Base-by-base conservation (phyloP, 345 rosid genomes). In the Dovyalis caffra region DNA sequence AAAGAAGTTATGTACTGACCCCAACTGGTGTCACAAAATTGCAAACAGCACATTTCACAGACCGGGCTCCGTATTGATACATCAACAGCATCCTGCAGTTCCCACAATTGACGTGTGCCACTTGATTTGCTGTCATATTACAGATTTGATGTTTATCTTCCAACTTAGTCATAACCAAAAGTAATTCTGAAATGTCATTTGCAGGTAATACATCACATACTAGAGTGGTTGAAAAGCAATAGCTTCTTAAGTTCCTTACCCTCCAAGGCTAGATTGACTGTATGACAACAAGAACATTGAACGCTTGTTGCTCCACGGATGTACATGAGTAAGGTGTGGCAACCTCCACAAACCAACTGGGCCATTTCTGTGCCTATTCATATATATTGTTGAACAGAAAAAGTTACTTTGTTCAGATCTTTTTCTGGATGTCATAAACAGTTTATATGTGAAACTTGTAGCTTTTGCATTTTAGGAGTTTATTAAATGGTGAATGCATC, bases 231-330 rank as follows among this genome's bases (percentile, higher is more conserved):
- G 18, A 38, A 72, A 35, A 14, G 32, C 33, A 23, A 16, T 0
- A 25, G 34, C 6, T 10, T 15, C 16, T 33, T 7, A 38, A 33
- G 35, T 64, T 49, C 35, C 65, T 14, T 73, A 91, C 99, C 97
- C 88, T 95, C 99, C 60, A 89, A 73, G 70, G 98, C 98, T 60
- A 95, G 89, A 83, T 90, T 95, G 62, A 95, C 93, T 0, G 97
- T 93, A 90, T 93, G 95, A 79, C 99, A 95, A 67, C 98, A 95
- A 37, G 99, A 90, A 82, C 99, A 95, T 58, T 91, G 99, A 62
- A 95, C 99, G 62, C 99, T 95, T 43, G 98, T 91, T 68, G 99
- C 99, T 75, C 99, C 99, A 3, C 98, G 93, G 72, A 95, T 89
- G 87, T 93, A 93, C 98, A 95, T 93, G 28, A 95, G 84, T 74